Percentiles rank a stretch among this genome's conserved stretches.
These are phyloP conservation scores for Prosopis cineraria DNA, from an alignment of 306 rosid species.

Conservation along the genomic window DNA sequence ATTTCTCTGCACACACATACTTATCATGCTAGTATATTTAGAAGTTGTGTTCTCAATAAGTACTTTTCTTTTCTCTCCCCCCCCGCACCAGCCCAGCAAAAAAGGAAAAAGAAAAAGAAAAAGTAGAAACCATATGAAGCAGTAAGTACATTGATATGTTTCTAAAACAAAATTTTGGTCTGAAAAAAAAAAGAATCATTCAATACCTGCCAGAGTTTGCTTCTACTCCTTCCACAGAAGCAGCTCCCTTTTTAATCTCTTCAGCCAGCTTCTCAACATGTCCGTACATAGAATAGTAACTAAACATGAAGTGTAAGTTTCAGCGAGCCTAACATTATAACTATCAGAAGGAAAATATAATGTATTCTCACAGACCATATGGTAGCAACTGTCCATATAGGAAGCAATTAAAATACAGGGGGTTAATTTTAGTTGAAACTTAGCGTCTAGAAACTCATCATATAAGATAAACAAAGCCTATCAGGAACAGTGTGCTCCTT, in stretches of 20 bases:
- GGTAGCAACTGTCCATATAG: neutral
- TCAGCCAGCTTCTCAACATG: conserved; percentile 88
- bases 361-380: neutral
- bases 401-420: neutral
- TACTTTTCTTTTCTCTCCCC: no score
- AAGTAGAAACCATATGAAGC: no score
- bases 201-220: conserved; percentile 88
- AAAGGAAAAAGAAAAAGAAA: no score
- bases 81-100: no score
- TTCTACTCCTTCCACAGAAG: conserved; percentile 92
- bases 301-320: conserved; percentile 38
- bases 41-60: neutral
- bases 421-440: neutral
- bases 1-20: neutral
- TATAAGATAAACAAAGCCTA: neutral
- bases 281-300: conserved; percentile 92
- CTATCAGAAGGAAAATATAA: neutral
- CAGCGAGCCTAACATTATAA: conserved; percentile 9
- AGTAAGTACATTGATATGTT: no score
- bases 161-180: neutral
- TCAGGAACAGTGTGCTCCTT: neutral
- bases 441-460: neutral
- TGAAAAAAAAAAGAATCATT: neutral
- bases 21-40: neutral
- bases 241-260: conserved; percentile 86